Conservation (phyloP, 2,329 filamentous ascomycete genomes). For the Verticillium longisporum region DNA sequence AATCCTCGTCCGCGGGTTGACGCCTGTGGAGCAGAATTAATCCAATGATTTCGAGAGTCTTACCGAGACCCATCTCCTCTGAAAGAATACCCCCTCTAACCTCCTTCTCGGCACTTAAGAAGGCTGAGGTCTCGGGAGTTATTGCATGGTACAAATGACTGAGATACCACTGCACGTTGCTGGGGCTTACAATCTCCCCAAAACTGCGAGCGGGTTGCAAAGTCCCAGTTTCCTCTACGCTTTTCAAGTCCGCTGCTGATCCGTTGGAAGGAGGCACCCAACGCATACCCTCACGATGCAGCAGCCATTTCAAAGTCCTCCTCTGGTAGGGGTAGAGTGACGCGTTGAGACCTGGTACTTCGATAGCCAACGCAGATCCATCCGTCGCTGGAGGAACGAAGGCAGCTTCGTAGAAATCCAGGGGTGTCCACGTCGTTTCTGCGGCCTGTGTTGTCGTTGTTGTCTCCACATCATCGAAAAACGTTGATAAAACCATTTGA, state of each 20-base stretch:
- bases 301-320: slow-evolving; percentile 62
- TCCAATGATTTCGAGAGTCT: slow-evolving; percentile 69
- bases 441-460: slow-evolving; percentile 8
- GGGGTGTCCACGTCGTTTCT: slow-evolving; percentile 31
- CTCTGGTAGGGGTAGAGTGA: slow-evolving; percentile 67
- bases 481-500: slow-evolving; percentile 26
- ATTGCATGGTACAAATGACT: slow-evolving; percentile 59
- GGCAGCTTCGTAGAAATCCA: slow-evolving; percentile 64
- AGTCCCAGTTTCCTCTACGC: slow-evolving; percentile 2
- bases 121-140: slow-evolving; percentile 39
- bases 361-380: slow-evolving; percentile 25
- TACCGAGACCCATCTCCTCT: slow-evolving; percentile 80
- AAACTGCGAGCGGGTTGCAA: slow-evolving; percentile 7
- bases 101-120: slow-evolving; percentile 30
- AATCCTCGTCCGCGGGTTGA: background rate
- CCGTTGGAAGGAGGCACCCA: slow-evolving; percentile 27
- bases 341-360: slow-evolving; percentile 37
- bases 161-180: slow-evolving; percentile 37
- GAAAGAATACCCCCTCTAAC: slow-evolving; percentile 60
- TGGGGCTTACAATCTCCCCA: background rate
- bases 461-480: slow-evolving; percentile 23
- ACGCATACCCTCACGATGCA: slow-evolving; percentile 56
- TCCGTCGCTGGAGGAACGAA: slow-evolving; percentile 49
- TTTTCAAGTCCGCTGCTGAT: slow-evolving; percentile 11
- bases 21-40: slow-evolving; percentile 60